phyloP scores from a whole-genome alignment of 768 basidiomycete genomes.

The Tremella yokohamensis region DNA sequence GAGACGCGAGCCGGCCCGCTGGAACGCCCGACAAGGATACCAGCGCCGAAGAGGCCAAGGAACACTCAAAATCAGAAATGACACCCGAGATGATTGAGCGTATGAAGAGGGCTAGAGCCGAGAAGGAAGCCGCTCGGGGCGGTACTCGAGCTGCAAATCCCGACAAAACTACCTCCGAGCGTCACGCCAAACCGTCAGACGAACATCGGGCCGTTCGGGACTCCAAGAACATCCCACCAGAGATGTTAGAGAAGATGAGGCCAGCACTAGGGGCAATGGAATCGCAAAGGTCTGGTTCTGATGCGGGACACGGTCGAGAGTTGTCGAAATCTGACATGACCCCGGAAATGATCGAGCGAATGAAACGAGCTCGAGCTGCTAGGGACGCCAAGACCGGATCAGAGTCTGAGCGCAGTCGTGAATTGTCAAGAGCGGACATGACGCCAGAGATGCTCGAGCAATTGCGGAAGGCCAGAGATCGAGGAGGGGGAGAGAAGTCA shows the following conservation, averaged over 20 bases:
- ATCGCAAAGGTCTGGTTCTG: neutral
- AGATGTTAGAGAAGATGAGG: slow-evolving; percentile 11
- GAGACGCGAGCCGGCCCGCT: neutral
- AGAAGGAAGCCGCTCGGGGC: neutral
- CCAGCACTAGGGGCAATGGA: slow-evolving; percentile 1
- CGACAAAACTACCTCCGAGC: neutral
- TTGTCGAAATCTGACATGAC: slow-evolving; percentile 3
- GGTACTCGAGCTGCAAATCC: neutral
- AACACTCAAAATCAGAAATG: neutral
- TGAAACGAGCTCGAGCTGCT: slow-evolving; percentile 10
- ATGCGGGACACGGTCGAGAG: neutral
- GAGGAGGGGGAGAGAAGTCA: neutral
- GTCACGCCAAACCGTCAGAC: neutral
- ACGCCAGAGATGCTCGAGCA: slow-evolving; percentile 21
- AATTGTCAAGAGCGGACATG: slow-evolving; percentile 8
- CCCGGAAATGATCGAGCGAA: slow-evolving; percentile 9
- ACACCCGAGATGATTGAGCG: slow-evolving; percentile 7
- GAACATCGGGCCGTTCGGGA: neutral
- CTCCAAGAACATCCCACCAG: slow-evolving; percentile 8
- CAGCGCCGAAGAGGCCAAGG: neutral
- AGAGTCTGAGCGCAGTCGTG: slow-evolving; percentile 1
- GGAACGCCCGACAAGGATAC: neutral
- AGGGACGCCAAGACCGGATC: neutral
- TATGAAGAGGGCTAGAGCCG: slow-evolving; percentile 1
- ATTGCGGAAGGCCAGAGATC: slow-evolving; percentile 14